Percentiles rank a stretch among this genome's conserved stretches.
Evolutionary conservation across 805 yeast species (phyloP).

Genomic region (Saccharomycopsis schoenii): DNA sequence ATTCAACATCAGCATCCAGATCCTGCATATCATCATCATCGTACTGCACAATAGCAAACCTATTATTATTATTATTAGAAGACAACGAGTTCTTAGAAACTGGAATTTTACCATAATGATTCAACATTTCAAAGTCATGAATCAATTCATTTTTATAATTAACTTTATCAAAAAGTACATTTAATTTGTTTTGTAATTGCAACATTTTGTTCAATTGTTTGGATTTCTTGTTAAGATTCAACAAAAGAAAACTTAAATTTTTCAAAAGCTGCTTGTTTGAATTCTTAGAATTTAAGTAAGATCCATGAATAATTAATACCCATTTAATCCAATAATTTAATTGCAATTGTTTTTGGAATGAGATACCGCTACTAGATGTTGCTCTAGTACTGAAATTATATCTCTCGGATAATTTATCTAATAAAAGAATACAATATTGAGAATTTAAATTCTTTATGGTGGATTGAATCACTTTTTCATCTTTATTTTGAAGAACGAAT

Average conservation of each 20-base stretch:
- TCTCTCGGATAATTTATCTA: slow-evolving; percentile 50
- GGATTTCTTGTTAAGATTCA: slow-evolving; percentile 56
- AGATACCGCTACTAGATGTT: slow-evolving; percentile 34
- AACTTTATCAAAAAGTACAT: slow-evolving; percentile 49
- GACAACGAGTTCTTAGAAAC: slow-evolving; percentile 24
- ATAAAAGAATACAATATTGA: slow-evolving; percentile 40
- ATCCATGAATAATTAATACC: slow-evolving; percentile 77
- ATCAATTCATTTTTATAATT: slow-evolving; percentile 39
- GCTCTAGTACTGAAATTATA: slow-evolving; percentile 15
- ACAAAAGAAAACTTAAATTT: slow-evolving; percentile 40
- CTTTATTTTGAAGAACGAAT: slow-evolving; percentile 54
- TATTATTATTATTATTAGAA: slow-evolving; percentile 28
- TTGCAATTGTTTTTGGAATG: slow-evolving; percentile 31
- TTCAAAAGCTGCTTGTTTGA: slow-evolving; percentile 41
- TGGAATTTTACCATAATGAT: background rate
- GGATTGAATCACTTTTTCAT: slow-evolving; percentile 41
- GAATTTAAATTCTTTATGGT: slow-evolving; percentile 50
- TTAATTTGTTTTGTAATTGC: slow-evolving; percentile 75
- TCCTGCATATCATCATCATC: slow-evolving; percentile 27
- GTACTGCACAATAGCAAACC: slow-evolving; percentile 22
- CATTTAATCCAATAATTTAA: slow-evolving; percentile 76
- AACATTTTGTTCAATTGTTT: slow-evolving; percentile 61
- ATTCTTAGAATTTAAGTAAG: slow-evolving; percentile 39
- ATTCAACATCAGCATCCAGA: slow-evolving; percentile 49
- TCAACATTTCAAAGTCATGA: slow-evolving; percentile 27